Conservation (phyloP, 441 rosid genomes). For the Dalechampia spathulata region DNA sequence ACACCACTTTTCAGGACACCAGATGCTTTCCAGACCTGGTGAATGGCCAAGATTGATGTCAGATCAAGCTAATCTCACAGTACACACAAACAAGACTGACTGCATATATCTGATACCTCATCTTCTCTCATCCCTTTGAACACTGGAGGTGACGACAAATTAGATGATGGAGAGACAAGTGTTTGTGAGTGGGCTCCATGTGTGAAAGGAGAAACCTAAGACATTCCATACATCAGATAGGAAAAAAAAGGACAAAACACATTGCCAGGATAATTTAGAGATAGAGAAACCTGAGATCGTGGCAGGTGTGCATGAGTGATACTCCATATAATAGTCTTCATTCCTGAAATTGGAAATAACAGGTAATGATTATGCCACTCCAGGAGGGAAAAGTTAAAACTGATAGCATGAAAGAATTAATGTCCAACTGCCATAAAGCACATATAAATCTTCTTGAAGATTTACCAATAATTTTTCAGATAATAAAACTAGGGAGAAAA, state of each 20-base stretch:
- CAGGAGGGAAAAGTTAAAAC: slow-evolving; percentile 1
- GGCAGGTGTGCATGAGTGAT: slow-evolving; percentile 96
- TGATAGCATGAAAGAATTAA: background rate
- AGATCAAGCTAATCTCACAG: slow-evolving; percentile 20
- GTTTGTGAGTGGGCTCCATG: slow-evolving; percentile 66
- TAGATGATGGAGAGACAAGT: slow-evolving; percentile 57
- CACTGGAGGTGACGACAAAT: slow-evolving; percentile 47
- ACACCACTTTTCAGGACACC: slow-evolving; percentile 95
- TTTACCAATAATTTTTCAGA: slow-evolving; percentile 5
- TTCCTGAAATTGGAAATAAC: slow-evolving; percentile 68
- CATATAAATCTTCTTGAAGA: background rate
- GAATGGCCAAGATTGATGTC: slow-evolving; percentile 21
- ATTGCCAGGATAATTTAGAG: background rate
- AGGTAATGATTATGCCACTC: slow-evolving; percentile 12
- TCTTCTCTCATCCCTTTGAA: slow-evolving; percentile 97
- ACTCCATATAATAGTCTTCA: slow-evolving; percentile 98
- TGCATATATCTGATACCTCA: slow-evolving; percentile 48
- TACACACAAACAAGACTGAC: background rate
- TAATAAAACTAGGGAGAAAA: no score
- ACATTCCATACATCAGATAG: slow-evolving; percentile 16
- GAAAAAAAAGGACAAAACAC: slow-evolving; percentile 12
- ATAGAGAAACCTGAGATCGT: slow-evolving; percentile 65
- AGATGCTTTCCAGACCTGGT: slow-evolving; percentile 91
- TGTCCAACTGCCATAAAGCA: background rate
- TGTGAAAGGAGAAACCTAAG: slow-evolving; percentile 46